Evolutionary conservation across 2,329 filamentous ascomycete genomes (phyloP), one percentile per base, ranked within the genome.

Genomic region (Plenodomus lindquistii): DNA sequence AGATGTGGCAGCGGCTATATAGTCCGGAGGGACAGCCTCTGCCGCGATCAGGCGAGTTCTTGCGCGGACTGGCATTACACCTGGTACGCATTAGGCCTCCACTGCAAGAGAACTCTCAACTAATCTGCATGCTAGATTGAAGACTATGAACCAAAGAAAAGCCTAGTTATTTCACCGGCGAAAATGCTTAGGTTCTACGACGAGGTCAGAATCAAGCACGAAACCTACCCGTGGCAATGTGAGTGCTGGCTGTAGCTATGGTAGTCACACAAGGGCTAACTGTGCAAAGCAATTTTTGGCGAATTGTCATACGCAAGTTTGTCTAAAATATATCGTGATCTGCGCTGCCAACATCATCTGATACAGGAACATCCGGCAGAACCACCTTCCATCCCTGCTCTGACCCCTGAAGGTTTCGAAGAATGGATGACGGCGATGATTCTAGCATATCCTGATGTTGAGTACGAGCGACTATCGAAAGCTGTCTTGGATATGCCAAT

Each of bases 111-210:
- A 29, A 7, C n/a, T 5, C 22, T 20, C 34, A 22, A 29, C 58
- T 53, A 60, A 59, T 52, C n/a, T 24, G 11, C 46, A 1, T 16
- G 5, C 8, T 37, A 87, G 85, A 85, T 89, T 57, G 83, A 88
- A 46, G 81, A 89, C 55, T 87, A 86, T 63, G 76, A 84, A 39
- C 87, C 88, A 1, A 82, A 80, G 54, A 81, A 81, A 41, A 86
- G 81, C 27, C 75, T 93, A 15, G 88, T 94, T 36, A 79, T 96
- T 29, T 83, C 87, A 0, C 90, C 91, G 0, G 75, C 83, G 4
- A 94, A 94, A 73, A 81, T 96, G 76, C 79, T 83, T 13, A 79
- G 80, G 40, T 89, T 92, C 58, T 95, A 95, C 65, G 77, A 81
- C 15, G 81, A 83, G 44, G 87, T 87, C 48, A 79, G 79, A 42